Percentiles rank a stretch among this genome's conserved stretches.
phyloP scores from a whole-genome alignment of 2,329 filamentous ascomycete genomes.

The Daldinia sp. region DNA sequence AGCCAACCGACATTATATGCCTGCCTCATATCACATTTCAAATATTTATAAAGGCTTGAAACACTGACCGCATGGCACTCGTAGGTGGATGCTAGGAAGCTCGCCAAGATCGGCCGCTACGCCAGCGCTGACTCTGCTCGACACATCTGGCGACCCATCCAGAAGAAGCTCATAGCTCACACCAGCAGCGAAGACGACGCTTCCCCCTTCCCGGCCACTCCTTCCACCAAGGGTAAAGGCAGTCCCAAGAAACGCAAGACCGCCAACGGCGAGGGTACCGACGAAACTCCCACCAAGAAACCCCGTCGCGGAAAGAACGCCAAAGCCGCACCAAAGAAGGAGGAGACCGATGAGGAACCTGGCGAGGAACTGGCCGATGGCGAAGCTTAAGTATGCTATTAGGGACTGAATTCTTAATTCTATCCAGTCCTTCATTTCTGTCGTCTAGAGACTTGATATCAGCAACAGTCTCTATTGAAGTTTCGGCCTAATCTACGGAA shows the following conservation, averaged over 20 bases:
- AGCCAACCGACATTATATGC: neutral
- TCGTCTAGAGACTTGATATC: neutral
- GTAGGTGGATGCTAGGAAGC: slow-evolving; percentile 25
- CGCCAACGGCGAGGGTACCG: neutral
- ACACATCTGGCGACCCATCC: slow-evolving; percentile 25
- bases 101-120: slow-evolving; percentile 22
- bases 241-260: slow-evolving; percentile 20
- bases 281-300: slow-evolving; percentile 14
- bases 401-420: neutral
- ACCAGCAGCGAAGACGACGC: neutral
- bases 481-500: neutral
- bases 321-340: slow-evolving; percentile 9
- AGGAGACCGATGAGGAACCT: slow-evolving; percentile 1
- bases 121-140: slow-evolving; percentile 30
- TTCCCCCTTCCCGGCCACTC: neutral
- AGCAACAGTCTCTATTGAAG: neutral
- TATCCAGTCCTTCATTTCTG: neutral
- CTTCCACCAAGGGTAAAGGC: slow-evolving; percentile 1
- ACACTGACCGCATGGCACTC: neutral
- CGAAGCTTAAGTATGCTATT: slow-evolving; percentile 8
- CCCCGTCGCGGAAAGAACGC: slow-evolving; percentile 4
- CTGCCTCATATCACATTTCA: neutral
- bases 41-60: neutral
- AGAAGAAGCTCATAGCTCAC: slow-evolving; percentile 22
- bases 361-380: slow-evolving; percentile 1